Conservation (phyloP, 345 rosid species). For the Euphorbia tirucalli region DNA sequence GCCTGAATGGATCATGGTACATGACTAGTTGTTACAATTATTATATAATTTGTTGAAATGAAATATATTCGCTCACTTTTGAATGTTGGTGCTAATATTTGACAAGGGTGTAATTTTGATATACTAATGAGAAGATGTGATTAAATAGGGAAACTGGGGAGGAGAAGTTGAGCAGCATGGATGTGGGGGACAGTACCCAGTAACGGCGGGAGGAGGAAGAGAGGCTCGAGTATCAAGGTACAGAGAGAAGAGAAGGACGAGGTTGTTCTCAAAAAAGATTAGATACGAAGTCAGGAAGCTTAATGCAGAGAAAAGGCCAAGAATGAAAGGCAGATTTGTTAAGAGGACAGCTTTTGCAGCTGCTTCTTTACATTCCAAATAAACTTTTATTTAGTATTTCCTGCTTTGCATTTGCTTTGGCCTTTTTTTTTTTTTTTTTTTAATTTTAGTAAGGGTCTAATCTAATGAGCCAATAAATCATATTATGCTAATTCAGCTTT, state of each 20-base stretch:
- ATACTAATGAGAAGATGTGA: neutral
- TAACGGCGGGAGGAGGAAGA: conserved; percentile 55
- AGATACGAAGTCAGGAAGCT: conserved; percentile 90
- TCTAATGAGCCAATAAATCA: too few species aligned
- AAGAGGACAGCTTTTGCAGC: conserved; percentile 54
- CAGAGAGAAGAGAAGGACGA: conserved; percentile 80
- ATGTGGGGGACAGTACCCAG: conserved; percentile 15
- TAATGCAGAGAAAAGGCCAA: conserved; percentile 93
- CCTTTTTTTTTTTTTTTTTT: too few species aligned
- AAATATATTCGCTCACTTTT: too few species aligned
- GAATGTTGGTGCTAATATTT: too few species aligned
- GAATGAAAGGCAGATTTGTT: conserved; percentile 97
- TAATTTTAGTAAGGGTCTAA: too few species aligned
- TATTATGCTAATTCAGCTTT: too few species aligned
- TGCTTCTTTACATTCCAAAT: conserved; percentile 33
- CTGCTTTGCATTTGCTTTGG: too few species aligned
- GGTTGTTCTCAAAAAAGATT: conserved; percentile 91
- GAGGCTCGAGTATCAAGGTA: conserved; percentile 87
- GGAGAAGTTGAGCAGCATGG: conserved; percentile 17
- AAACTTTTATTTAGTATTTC: too few species aligned
- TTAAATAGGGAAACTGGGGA: conserved; percentile 33
- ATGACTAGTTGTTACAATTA: neutral
- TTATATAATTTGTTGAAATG: too few species aligned
- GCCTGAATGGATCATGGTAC: conserved; percentile 53
- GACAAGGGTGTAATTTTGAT: too few species aligned